Base-by-base conservation (phyloP, 192 early-diverging fungal genomes). In the Entomortierella parvispora region DNA sequence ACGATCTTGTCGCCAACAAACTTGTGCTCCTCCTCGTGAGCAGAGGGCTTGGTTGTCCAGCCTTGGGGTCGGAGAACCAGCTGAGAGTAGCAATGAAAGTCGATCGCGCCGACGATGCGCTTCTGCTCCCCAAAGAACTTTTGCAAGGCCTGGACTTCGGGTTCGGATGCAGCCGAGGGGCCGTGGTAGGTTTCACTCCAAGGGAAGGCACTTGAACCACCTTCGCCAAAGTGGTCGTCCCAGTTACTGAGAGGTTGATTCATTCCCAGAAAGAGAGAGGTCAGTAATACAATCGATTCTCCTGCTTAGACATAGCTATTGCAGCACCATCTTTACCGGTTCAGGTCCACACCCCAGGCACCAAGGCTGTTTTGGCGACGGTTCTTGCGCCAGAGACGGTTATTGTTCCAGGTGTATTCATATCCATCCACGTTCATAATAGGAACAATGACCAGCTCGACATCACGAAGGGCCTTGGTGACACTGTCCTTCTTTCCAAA, bases 381-480 rank as follows among this genome's bases (percentile, higher is more conserved):
- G 78, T 87, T 89, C 76, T 89, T 89, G 52, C 88, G 80, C 88
- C 88, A 89, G 42, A 87, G 68, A 28, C 85, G 77, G 53, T 80
- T 72, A 12, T 53, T 67, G 22, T 25, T 64, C 71, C 84, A 84
- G 10, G 85, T 80, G 66, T 84, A 84, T n/a, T 80, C 75, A 62
- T 87, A 87, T 4, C 88, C 88, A 63, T 89, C 88, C 23, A 84
- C 48, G 75, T 89, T 89, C 68, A 87, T 82, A 58, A 86, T 52
- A 2, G 88, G 88, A 0, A 87, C 82, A 54, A 89, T 79, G 14
- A 85, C 69, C 22, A 87, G 80, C 66, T 89, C 84, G 23, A 75
- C 80, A 23, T 69, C 44, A 25, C 82, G 80, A 40, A 87, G 65
- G n/a, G 85, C 46, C 15, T 60, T 12, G 10, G 86, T 81, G 23